Evolutionary conservation across 306 rosid species (phyloP).

Genomic region (Pueraria montana): DNA sequence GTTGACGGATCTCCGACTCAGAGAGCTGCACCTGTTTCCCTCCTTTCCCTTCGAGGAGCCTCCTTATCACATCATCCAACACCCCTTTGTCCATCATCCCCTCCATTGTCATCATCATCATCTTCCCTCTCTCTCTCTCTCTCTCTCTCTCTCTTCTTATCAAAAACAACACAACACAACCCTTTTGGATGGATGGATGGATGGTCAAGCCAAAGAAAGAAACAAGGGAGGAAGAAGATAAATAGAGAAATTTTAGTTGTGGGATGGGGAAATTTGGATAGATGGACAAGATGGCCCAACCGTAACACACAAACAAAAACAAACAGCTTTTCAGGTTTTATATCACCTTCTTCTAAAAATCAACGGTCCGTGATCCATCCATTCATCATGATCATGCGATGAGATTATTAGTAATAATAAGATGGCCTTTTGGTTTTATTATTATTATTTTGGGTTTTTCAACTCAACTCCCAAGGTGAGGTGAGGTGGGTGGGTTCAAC

Average conservation of each 20-base stretch:
- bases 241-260: conserved; percentile 46
- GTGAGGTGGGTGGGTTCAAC: conserved; percentile 8
- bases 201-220: neutral
- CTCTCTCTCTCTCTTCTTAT: neutral
- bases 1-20: conserved; percentile 98
- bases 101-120: conserved; percentile 86
- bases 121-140: neutral
- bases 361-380: neutral
- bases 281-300: conserved; percentile 44
- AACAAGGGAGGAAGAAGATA: conserved; percentile 20
- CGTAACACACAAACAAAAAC: neutral
- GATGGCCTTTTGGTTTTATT: neutral
- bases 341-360: neutral
- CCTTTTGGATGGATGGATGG: neutral
- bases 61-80: conserved; percentile 82
- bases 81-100: conserved; percentile 83
- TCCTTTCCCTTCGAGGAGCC: conserved; percentile 86
- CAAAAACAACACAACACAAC: neutral
- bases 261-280: conserved; percentile 27
- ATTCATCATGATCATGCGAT: no score
- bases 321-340: conserved; percentile 2
- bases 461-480: neutral
- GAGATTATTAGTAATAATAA: no score
- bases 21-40: conserved; percentile 95
- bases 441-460: neutral